A percentile compares a stretch with the other conserved stretches of the same genome.
Conservation (phyloP, 1,284 basidiomycete species). For the Fomitiporia mediterranea region DNA sequence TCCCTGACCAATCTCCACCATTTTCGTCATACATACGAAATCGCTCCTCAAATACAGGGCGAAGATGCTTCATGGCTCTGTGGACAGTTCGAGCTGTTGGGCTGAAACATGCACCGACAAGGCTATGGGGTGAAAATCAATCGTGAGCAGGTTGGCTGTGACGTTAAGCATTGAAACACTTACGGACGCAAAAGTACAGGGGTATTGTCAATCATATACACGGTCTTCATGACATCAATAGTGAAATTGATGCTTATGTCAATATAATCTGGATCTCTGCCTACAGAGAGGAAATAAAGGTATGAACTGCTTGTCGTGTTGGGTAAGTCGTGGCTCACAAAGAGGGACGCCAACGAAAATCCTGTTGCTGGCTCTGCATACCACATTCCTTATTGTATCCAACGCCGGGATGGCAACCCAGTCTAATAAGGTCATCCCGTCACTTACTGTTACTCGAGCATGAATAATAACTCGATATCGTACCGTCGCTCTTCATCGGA, state of each 20-base stretch:
- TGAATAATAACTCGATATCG: neutral
- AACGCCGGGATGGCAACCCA: constrained; percentile 35
- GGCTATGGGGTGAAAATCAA: constrained; percentile 10
- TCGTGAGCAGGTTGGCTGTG: neutral
- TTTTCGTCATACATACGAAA: constrained; percentile 22
- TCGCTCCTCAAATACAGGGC: constrained; percentile 26
- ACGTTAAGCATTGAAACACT: neutral
- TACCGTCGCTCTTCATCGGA: constrained; percentile 22
- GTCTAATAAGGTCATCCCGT: constrained; percentile 23
- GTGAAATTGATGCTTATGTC: constrained; percentile 34
- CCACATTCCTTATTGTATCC: constrained; percentile 34
- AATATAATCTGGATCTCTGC: constrained; percentile 37
- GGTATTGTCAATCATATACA: constrained; percentile 29
- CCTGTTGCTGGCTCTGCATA: constrained; percentile 37
- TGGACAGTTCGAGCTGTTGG: constrained; percentile 9
- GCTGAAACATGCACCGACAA: constrained; percentile 22
- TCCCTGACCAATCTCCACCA: constrained; percentile 25
- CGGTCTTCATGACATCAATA: constrained; percentile 28
- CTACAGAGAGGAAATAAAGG: no score
- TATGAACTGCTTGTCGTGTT: neutral
- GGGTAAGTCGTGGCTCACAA: constrained; percentile 29
- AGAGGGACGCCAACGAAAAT: constrained; percentile 38
- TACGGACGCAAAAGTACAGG: constrained; percentile 31
- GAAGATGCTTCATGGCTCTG: constrained; percentile 22
- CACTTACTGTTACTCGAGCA: neutral